These are phyloP conservation scores for Pseudonitzschia pungens DNA, from an alignment of 108 stramenopile species.

Conservation along the genomic window DNA sequence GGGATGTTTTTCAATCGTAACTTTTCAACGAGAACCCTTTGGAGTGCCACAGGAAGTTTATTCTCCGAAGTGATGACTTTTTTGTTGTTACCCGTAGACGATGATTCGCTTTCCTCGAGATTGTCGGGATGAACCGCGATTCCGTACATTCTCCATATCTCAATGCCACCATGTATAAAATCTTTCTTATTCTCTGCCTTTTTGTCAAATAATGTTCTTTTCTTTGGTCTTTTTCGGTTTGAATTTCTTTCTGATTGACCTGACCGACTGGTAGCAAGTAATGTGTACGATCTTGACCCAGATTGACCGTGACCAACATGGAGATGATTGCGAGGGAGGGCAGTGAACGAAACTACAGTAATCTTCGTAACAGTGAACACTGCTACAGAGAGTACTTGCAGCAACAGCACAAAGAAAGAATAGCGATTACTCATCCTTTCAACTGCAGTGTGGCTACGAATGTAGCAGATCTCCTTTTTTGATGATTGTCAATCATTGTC, in stretches of 20 bases:
- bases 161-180: conserved; percentile 1
- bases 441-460: neutral
- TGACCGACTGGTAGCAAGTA: neutral
- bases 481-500: neutral
- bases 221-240: neutral
- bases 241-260: neutral
- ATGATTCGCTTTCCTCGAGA: conserved; percentile 14
- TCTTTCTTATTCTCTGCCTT: neutral
- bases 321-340: conserved; percentile 1
- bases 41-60: conserved; percentile 6
- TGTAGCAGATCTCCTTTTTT: neutral
- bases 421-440: conserved; percentile 2
- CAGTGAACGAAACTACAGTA: neutral
- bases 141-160: conserved; percentile 75
- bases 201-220: neutral
- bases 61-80: neutral
- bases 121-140: conserved; percentile 70
- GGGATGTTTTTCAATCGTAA: conserved; percentile 3
- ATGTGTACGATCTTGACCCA: neutral
- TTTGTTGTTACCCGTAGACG: neutral
- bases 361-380: neutral
- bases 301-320: neutral
- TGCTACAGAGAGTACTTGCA: conserved; percentile 3
- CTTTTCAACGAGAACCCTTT: conserved; percentile 3
- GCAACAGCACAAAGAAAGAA: neutral